Conservation (phyloP, 177 flowering plant genomes). For the Vitis hybrid region DNA sequence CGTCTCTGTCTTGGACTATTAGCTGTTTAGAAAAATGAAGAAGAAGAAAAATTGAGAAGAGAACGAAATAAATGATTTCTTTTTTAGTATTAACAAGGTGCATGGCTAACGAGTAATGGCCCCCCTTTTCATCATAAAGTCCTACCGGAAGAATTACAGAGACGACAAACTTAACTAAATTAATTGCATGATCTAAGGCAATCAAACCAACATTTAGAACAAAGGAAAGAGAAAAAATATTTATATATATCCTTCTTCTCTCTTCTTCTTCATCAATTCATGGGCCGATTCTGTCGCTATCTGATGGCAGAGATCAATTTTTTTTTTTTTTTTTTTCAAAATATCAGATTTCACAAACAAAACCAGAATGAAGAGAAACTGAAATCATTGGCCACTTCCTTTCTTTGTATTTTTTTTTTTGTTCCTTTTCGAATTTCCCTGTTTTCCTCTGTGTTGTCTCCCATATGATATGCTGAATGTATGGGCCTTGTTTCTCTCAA, state of each 20-base stretch:
- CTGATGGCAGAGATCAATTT: neutral
- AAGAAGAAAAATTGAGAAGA: no score
- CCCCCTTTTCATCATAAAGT: neutral
- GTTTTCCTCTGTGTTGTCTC: constrained; percentile 16
- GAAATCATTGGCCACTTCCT: neutral
- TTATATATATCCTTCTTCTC: neutral
- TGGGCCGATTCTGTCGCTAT: constrained; percentile 8
- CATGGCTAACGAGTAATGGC: constrained; percentile 1
- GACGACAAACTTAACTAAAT: constrained; percentile 22
- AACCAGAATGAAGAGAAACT: constrained; percentile 5
- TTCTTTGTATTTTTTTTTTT: neutral
- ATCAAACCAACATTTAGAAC: constrained; percentile 8
- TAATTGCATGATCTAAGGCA: constrained; percentile 24
- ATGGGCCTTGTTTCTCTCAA: constrained; percentile 1
- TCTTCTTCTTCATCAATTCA: constrained; percentile 6
- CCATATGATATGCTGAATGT: neutral
- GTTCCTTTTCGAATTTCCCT: neutral
- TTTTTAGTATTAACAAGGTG: constrained; percentile 6
- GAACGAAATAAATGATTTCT: no score
- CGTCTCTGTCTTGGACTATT: neutral
- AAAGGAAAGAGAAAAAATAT: constrained; percentile 3
- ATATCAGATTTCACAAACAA: constrained; percentile 2
- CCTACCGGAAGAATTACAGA: neutral
- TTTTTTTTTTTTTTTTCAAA: neutral
- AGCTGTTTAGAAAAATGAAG: no score